Conservation (phyloP, 23 red algal species). For the Gracilaria caudata region DNA sequence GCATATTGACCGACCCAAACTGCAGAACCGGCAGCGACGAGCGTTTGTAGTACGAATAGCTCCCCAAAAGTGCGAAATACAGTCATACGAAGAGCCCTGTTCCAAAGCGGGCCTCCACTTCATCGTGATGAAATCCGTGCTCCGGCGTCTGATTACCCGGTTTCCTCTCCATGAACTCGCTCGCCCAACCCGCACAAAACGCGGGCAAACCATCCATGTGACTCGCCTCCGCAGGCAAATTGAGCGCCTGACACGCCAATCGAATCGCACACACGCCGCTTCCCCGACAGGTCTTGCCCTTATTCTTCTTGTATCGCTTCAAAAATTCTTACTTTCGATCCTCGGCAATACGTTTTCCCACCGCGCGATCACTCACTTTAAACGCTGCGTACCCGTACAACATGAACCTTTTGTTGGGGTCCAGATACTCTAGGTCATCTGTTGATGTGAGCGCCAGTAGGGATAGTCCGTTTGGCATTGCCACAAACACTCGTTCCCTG, state of each 20-base stretch:
- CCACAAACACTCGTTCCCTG: slow-evolving; percentile 20
- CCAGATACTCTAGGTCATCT: slow-evolving; percentile 9
- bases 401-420: slow-evolving; percentile 14
- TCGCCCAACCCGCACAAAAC: slow-evolving; percentile 22
- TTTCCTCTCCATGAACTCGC: slow-evolving; percentile 22
- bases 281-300: slow-evolving; percentile 36
- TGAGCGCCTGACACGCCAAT: neutral
- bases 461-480: slow-evolving; percentile 33
- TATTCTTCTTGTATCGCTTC: slow-evolving; percentile 15
- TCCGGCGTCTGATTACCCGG: slow-evolving; percentile 30
- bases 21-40: too few species aligned
- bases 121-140: slow-evolving; percentile 24
- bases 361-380: slow-evolving; percentile 6
- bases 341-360: slow-evolving; percentile 29
- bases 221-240: slow-evolving; percentile 19
- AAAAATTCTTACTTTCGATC: slow-evolving; percentile 19
- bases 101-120: slow-evolving; percentile 14
- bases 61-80: too few species aligned
- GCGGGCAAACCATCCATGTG: slow-evolving; percentile 41
- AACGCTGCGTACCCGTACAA: slow-evolving; percentile 44
- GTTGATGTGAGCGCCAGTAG: slow-evolving; percentile 6
- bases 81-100: too few species aligned
- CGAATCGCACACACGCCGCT: slow-evolving; percentile 23
- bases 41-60: too few species aligned
- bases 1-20: too few species aligned